Percentiles rank a stretch among this genome's conserved stretches.
Evolutionary conservation across 1,139 yeast genomes (phyloP).

Genomic region (Yamadazyma membranifaciens): DNA sequence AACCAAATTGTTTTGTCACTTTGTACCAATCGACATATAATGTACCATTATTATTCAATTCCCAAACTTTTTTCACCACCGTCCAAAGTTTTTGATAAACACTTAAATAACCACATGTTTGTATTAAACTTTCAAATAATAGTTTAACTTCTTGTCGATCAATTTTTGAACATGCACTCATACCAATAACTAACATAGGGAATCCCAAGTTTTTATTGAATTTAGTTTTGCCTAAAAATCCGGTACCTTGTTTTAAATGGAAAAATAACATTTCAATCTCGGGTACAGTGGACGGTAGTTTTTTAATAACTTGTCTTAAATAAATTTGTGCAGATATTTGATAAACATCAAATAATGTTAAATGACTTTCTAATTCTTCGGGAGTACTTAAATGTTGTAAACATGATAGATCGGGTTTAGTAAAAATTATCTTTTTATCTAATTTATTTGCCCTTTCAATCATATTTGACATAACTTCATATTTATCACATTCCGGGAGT

Average conservation of each 20-base stretch:
- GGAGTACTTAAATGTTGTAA: conserved; percentile 6
- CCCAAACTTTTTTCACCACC: conserved; percentile 10
- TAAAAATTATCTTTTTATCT: conserved; percentile 6
- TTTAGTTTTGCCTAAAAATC: conserved; percentile 3
- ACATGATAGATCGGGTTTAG: conserved; percentile 5
- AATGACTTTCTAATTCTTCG: conserved; percentile 6
- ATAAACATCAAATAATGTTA: conserved; percentile 6
- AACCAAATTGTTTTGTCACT: conserved; percentile 11
- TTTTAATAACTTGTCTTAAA: conserved; percentile 5
- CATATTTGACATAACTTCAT: conserved; percentile 3
- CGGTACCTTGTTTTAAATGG: conserved; percentile 4
- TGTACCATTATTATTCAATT: conserved; percentile 8
- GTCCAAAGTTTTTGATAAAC: conserved; percentile 6
- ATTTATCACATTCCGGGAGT: conserved; percentile 4
- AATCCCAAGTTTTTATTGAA: conserved; percentile 10
- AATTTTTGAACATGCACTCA: conserved; percentile 5
- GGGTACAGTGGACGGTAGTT: conserved; percentile 10
- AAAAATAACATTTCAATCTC: conserved; percentile 9
- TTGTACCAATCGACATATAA: conserved; percentile 12
- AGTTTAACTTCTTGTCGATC: conserved; percentile 4
- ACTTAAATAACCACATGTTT: conserved; percentile 7
- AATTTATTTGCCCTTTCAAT: conserved; percentile 5
- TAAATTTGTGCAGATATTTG: conserved; percentile 6
- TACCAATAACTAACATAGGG: conserved; percentile 8
- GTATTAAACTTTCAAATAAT: conserved; percentile 3